Evolutionary conservation across 1,284 basidiomycete genomes (phyloP).

Genomic region (Fomitiporia mediterranea): DNA sequence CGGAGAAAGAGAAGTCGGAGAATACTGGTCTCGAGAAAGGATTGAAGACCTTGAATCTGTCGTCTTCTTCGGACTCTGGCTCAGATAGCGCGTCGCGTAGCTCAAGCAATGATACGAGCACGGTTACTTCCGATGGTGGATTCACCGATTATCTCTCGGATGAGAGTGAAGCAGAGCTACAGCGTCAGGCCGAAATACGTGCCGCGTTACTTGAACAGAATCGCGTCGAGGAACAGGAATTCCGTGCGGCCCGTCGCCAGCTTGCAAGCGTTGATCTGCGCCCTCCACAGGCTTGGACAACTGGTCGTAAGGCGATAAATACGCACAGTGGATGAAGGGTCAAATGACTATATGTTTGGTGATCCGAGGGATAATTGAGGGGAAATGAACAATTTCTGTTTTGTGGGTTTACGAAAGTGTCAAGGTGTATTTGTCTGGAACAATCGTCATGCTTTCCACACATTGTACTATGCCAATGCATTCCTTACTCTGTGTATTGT

Average conservation of each 20-base stretch:
- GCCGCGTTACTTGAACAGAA: conserved; percentile 72
- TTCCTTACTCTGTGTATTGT: background rate
- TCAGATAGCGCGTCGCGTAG: conserved; percentile 47
- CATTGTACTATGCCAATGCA: conserved; percentile 12
- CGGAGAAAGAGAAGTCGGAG: conserved; percentile 9
- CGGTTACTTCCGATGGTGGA: conserved; percentile 74
- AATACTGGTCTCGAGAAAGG: conserved; percentile 12
- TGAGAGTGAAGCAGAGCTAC: conserved; percentile 77
- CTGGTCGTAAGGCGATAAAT: conserved; percentile 40
- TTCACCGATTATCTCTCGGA: conserved; percentile 83
- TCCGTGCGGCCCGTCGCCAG: conserved; percentile 69
- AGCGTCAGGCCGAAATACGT: conserved; percentile 72
- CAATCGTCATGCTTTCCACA: background rate
- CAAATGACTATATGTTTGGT: no score
- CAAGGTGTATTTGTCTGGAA: background rate
- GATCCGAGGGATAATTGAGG: no score
- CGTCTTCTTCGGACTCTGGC: conserved; percentile 29
- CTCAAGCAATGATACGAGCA: conserved; percentile 39
- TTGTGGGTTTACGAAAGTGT: background rate
- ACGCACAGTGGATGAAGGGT: conserved; percentile 52
- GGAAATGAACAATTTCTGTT: no score
- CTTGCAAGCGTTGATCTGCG: conserved; percentile 66
- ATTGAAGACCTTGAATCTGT: conserved; percentile 10
- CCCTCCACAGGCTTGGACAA: conserved; percentile 69
- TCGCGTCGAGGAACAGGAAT: conserved; percentile 72